Evolutionary conservation across 2,329 filamentous ascomycete species (phyloP).

Genomic region (Sporothrix euskadiensis): DNA sequence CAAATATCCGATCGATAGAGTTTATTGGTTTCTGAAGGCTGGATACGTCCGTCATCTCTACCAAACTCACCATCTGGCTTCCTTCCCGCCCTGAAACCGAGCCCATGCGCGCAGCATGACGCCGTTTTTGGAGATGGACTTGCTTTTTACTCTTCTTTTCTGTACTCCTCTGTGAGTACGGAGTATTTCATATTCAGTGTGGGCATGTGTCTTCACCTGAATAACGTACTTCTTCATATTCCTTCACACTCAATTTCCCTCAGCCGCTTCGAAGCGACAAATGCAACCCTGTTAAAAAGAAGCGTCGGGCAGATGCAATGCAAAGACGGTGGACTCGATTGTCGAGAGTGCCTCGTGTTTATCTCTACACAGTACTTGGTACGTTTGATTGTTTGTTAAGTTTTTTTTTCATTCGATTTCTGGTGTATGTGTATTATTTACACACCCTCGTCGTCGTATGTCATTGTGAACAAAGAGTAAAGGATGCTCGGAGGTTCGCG

Average conservation of each 20-base stretch:
- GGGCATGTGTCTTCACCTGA: background rate
- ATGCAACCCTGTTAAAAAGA: background rate
- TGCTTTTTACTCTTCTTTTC: background rate
- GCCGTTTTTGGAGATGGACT: conserved; percentile 1
- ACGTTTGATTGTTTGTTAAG: too few species aligned
- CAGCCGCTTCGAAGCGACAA: conserved; percentile 18
- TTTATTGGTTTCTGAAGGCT: background rate
- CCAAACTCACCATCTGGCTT: background rate
- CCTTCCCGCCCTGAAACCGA: background rate
- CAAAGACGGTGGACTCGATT: background rate
- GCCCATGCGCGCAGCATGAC: conserved; percentile 13
- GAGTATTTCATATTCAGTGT: too few species aligned
- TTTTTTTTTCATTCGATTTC: background rate
- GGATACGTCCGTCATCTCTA: background rate
- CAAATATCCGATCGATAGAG: conserved; percentile 19
- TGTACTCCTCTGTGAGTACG: background rate
- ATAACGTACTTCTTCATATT: background rate
- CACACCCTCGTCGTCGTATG: background rate
- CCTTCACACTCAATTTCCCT: background rate
- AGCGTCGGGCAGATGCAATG: background rate
- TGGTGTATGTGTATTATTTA: background rate
- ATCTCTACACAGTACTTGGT: background rate
- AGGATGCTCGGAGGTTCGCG: background rate
- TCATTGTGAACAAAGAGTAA: background rate
- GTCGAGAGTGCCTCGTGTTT: background rate